Conservation (phyloP, 352 stramenopile species). For the Phytopythium aichiense region DNA sequence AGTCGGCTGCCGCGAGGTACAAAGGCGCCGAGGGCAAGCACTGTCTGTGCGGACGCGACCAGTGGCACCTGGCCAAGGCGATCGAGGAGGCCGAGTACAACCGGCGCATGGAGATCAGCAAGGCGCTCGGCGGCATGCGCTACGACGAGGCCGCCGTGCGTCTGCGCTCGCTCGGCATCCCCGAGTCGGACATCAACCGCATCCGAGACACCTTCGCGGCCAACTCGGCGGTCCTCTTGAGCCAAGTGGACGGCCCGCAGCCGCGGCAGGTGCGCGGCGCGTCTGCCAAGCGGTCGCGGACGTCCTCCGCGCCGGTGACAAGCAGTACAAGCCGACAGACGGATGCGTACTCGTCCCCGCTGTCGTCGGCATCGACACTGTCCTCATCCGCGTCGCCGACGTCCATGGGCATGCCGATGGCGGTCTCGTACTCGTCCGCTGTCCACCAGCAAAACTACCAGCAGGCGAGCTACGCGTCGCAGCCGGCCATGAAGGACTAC, state of each 20-base stretch:
- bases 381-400: background rate
- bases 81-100: slow-evolving; percentile 84
- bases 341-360: background rate
- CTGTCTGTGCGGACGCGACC: slow-evolving; percentile 71
- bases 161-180: slow-evolving; percentile 54
- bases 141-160: slow-evolving; percentile 77
- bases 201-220: slow-evolving; percentile 10
- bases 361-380: slow-evolving; percentile 1
- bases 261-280: background rate
- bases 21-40: slow-evolving; percentile 81
- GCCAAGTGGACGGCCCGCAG: background rate
- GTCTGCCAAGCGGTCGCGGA: background rate
- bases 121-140: slow-evolving; percentile 71
- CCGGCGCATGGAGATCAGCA: slow-evolving; percentile 79
- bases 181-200: slow-evolving; percentile 53
- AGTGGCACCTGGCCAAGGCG: slow-evolving; percentile 82
- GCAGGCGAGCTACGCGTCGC: background rate
- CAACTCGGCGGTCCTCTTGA: background rate
- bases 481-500: slow-evolving; percentile 17
- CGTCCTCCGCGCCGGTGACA: background rate
- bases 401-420: background rate
- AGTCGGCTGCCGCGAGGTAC: slow-evolving; percentile 34
- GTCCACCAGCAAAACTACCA: slow-evolving; percentile 6
- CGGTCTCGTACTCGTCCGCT: background rate
- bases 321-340: background rate